Evolutionary conservation across 2,329 filamentous ascomycete species (phyloP).

Genomic region (Cordyceps pruinosa): DNA sequence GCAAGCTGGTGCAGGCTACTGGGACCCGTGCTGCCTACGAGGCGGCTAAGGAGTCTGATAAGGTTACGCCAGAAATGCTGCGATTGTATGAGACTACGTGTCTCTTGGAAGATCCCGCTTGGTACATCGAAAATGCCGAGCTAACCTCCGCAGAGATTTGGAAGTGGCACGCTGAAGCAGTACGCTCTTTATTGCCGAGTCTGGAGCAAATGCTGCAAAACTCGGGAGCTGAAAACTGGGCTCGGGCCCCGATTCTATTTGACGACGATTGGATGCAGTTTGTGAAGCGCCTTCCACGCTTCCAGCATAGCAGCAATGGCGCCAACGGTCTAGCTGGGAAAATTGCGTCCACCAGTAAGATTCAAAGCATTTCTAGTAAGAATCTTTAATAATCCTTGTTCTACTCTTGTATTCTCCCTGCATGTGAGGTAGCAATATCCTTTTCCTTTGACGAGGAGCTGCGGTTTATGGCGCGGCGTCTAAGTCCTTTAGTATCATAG

Average conservation of each 20-base stretch:
- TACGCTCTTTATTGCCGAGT: background rate
- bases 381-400: too few relatives aligned
- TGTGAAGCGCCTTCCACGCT: background rate
- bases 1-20: background rate
- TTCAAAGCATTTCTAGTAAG: too few relatives aligned
- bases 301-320: too few relatives aligned
- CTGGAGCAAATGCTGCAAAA: background rate
- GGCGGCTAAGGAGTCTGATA: background rate
- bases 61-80: constrained; percentile 11
- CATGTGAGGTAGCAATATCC: too few relatives aligned
- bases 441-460: too few relatives aligned
- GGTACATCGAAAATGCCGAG: constrained; percentile 12
- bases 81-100: constrained; percentile 13
- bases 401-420: too few relatives aligned
- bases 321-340: too few relatives aligned
- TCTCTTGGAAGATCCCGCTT: constrained; percentile 13
- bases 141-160: background rate
- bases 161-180: background rate
- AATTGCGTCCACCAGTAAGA: too few relatives aligned
- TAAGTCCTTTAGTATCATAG: constrained; percentile 24
- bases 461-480: background rate
- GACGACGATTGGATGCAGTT: background rate
- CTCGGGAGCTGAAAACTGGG: background rate
- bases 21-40: background rate
- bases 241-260: background rate